Base-by-base conservation (phyloP, 225 moss, liverwort and hornwort species). In the Pleurozium schreberi region DNA sequence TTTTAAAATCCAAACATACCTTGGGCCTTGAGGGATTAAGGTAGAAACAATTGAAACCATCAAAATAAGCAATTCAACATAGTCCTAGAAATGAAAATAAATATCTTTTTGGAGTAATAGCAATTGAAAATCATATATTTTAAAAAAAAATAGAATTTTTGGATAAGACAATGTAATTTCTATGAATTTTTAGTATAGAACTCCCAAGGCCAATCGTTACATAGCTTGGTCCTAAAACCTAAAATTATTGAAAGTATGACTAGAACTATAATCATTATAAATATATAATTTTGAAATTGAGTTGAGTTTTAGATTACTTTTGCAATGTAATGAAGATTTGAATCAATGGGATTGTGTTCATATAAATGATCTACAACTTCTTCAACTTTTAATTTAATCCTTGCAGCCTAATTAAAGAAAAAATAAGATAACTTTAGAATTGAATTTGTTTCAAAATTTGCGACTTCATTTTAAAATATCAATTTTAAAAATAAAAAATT, bases 311-410 rank as follows among this genome's bases (percentile, higher is more conserved):
- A 21, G 10, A 40, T 85, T 91, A 94, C 93, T 45, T 43, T 91
- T 47, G 85, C 90, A 91, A 92, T 84, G 6, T 10, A 49, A 22
- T 85, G 89, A 87, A 94, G 90, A 68, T 82, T 88, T 77, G 89
- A 87, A 3, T 93, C 93, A 49, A 94, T 89, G 9, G 94, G 87
- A 81, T 90, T 92, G 57, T 91, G 92, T 61, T 95, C 90, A 75
- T 95, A 96, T 45, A 95, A 92, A 75, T 97, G 98, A 79, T 97
- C 93, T 23, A 94, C 92, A 31, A 96, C 81, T 88, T 98, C 98
- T 70, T 98, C 92, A 36, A 94, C 83, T 55, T 87, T 91, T 40
- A 97, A 59, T 64, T 91, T 77, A 61, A 97, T 80, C 55, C 98
- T 91, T 61, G 91, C 69, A 23, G 89, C 91, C 98, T 98, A n/a